Conservation (phyloP, 106 monocot species). For the Posidonia australis region DNA sequence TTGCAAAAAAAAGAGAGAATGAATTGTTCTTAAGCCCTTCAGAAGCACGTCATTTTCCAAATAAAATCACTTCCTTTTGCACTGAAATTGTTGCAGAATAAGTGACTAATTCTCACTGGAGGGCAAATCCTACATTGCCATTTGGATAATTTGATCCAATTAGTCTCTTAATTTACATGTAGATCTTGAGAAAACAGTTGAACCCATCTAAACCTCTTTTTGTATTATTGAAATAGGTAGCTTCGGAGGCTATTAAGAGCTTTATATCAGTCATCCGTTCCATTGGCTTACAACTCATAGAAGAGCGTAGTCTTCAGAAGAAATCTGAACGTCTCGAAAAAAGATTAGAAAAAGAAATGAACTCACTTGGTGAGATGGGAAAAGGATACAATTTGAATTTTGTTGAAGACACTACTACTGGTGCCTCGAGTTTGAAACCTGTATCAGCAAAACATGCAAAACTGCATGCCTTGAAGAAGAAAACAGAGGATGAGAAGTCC, state of each 20-base stretch:
- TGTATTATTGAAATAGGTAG: slow-evolving; percentile 30
- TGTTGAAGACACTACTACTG: background rate
- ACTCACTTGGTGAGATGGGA: slow-evolving; percentile 17
- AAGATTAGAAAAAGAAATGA: slow-evolving; percentile 47
- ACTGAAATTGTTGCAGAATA: no score
- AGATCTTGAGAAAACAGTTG: no score
- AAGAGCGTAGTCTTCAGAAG: slow-evolving; percentile 53
- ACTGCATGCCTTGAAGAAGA: slow-evolving; percentile 41
- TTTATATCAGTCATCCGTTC: slow-evolving; percentile 58
- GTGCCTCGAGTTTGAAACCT: background rate
- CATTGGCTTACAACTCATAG: slow-evolving; percentile 48
- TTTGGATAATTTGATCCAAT: no score
- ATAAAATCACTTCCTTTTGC: no score
- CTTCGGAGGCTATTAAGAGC: slow-evolving; percentile 72
- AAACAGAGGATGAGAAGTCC: slow-evolving; percentile 56
- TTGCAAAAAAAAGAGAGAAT: no score
- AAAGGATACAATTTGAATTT: background rate
- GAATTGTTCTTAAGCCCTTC: no score
- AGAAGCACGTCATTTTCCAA: no score
- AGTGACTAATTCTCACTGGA: no score
- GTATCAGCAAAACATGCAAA: slow-evolving; percentile 23
- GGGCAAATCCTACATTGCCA: no score
- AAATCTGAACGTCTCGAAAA: slow-evolving; percentile 41
- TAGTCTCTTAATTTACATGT: no score
- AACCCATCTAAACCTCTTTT: background rate